Conservation (phyloP, 192 early-diverging fungal species). For the Umbelopsis isabellina region DNA sequence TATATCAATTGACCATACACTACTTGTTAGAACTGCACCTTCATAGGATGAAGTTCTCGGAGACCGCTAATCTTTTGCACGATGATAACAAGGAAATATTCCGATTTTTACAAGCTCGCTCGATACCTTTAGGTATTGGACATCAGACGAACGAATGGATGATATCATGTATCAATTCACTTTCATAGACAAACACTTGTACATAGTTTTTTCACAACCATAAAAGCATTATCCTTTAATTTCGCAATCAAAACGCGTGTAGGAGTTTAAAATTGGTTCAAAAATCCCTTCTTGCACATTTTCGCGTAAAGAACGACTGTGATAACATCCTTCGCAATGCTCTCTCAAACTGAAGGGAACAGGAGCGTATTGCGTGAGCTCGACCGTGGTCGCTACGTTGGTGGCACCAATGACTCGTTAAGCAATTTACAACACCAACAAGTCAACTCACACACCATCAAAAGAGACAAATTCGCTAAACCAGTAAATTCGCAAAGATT, state of each 20-base stretch:
- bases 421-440: neutral
- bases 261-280: neutral
- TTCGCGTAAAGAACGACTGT: neutral
- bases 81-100: neutral
- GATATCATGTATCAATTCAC: conserved; percentile 22
- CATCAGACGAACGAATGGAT: neutral
- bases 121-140: conserved; percentile 9
- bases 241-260: conserved; percentile 12
- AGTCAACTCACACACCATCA: neutral
- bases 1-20: neutral
- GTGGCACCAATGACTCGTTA: neutral
- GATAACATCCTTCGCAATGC: neutral
- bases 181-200: conserved; percentile 35
- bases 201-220: conserved; percentile 32
- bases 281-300: too few relatives aligned
- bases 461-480: conserved; percentile 15
- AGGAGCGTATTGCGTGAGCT: conserved; percentile 12
- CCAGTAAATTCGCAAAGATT: neutral
- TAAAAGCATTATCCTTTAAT: neutral
- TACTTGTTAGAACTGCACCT: neutral
- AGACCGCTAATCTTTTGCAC: neutral
- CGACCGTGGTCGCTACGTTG: conserved; percentile 4
- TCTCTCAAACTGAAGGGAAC: conserved; percentile 13
- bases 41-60: neutral
- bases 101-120: neutral